Percentiles rank a stretch among this genome's conserved stretches.
Conservation (phyloP, 805 yeast genomes). For the Metahyphopichia silvanorum region DNA sequence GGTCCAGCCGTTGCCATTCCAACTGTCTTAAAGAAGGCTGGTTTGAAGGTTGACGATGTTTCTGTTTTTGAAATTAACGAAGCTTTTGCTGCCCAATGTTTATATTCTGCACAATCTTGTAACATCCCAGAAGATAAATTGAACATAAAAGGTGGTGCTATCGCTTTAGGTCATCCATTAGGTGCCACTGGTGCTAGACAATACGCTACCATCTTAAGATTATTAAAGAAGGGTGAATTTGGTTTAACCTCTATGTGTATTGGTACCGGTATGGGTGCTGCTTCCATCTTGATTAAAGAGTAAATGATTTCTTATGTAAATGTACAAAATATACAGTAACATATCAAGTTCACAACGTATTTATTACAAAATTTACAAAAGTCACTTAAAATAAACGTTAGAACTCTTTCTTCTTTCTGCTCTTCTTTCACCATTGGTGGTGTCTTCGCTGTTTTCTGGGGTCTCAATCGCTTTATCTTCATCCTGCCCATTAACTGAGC, state of each 20-base stretch:
- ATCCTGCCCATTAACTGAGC: neutral
- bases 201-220: constrained; percentile 81
- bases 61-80: constrained; percentile 86
- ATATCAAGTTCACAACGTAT: too few relatives aligned
- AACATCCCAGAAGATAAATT: constrained; percentile 61
- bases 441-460: neutral
- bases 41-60: constrained; percentile 62
- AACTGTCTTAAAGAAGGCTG: constrained; percentile 59
- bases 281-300: constrained; percentile 80
- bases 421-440: neutral
- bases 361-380: neutral
- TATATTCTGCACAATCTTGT: constrained; percentile 65
- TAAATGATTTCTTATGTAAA: constrained; percentile 23
- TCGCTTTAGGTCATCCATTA: constrained; percentile 90
- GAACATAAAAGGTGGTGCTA: constrained; percentile 95
- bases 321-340: neutral
- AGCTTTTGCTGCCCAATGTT: constrained; percentile 94
- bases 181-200: constrained; percentile 78
- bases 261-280: constrained; percentile 99
- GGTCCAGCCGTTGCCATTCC: constrained; percentile 98
- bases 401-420: constrained; percentile 16
- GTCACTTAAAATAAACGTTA: constrained; percentile 20
- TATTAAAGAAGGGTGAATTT: constrained; percentile 72
- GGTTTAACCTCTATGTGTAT: constrained; percentile 97
- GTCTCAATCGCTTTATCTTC: constrained; percentile 1